Evolutionary conservation across 345 rosid genomes (phyloP), one percentile per base, ranked within the genome.

Genomic region (Hibiscus mutabilis): DNA sequence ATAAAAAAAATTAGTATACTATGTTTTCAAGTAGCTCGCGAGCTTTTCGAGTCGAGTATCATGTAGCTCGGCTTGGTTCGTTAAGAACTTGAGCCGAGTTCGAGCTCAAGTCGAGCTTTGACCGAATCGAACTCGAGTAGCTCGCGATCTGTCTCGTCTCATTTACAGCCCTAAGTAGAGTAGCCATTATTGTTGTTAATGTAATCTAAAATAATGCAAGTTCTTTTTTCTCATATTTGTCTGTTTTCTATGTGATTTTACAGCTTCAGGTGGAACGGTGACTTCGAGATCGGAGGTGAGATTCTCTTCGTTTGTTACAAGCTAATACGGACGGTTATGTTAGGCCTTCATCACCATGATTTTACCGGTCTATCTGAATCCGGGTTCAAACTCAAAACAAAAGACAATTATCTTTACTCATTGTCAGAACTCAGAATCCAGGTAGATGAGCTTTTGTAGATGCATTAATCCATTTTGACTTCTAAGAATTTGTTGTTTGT

Each of bases 231-330:
- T 46, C n/a, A n/a, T n/a, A 2, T 56, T 69, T 35, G 4, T 22
- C 0, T 10, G 4, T 24, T 72, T 72, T 46, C 44, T 24, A 12
- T 49, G 4, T 22, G 29, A 67, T 37, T 72, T 8, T 60, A 67
- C 83, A 85, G 89, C 82, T 71, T 63, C 80, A 86, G 66, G 73
- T 78, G 69, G 86, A 75, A 51, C 76, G 73, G 62, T 58, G 74
- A 74, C 62, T 76, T 78, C 5, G 79, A 78, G 61, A 73, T 69
- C 68, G 58, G 56, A 68, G 91, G 91, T 86, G 78, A 35, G 69
- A 1, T 61, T 74, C 47, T 57, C 25, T 18, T 29, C 57, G 14
- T 51, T 52, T 52, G 5, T n/a, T n/a, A 52, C 21, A 52, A 16
- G 56, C 56, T 52, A 52, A 52, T 52, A 16, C 27, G 27, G 27